Evolutionary conservation across 2,329 filamentous ascomycete species (phyloP).

Genomic region (Colletotrichum cuscutae): DNA sequence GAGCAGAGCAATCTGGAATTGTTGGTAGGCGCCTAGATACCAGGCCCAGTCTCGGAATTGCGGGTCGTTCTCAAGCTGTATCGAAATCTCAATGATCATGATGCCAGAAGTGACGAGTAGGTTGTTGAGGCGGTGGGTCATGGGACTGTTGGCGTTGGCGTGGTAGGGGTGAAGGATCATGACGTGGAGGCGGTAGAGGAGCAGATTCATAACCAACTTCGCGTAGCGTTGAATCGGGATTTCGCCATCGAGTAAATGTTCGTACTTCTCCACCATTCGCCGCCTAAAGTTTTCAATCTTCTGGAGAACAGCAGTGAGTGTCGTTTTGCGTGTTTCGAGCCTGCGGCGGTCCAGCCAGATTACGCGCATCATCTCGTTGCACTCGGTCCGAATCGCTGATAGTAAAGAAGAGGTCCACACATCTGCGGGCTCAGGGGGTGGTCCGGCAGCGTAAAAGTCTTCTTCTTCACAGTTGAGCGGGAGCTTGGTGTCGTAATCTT

Average conservation of each 20-base stretch:
- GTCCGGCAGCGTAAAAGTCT: conserved; percentile 60
- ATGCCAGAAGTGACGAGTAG: conserved; percentile 72
- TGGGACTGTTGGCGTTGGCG: conserved; percentile 49
- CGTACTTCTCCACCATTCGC: conserved; percentile 73
- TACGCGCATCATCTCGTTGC: conserved; percentile 76
- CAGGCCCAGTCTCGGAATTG: conserved; percentile 70
- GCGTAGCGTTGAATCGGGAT: conserved; percentile 72
- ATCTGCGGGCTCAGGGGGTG: conserved; percentile 56
- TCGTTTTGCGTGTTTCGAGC: conserved; percentile 69
- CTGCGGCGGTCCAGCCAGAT: conserved; percentile 77
- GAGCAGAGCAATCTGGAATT: conserved; percentile 77
- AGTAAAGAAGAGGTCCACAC: conserved; percentile 77
- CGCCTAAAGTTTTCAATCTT: conserved; percentile 77
- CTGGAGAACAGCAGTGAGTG: conserved; percentile 70
- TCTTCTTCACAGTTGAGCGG: conserved; percentile 77
- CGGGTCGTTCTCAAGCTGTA: conserved; percentile 56
- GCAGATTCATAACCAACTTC: conserved; percentile 71
- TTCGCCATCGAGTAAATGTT: conserved; percentile 67
- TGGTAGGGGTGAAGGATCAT: conserved; percentile 77
- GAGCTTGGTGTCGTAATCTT: conserved; percentile 79
- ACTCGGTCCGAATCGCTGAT: conserved; percentile 75
- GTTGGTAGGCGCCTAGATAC: conserved; percentile 78
- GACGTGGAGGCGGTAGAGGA: conserved; percentile 71
- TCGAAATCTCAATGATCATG: conserved; percentile 59
- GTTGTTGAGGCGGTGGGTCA: conserved; percentile 72